Percentiles rank a stretch among this genome's conserved stretches.
These are phyloP conservation scores for Pterocarpus santalinus DNA, from an alignment of 306 rosid species.

Conservation along the genomic window DNA sequence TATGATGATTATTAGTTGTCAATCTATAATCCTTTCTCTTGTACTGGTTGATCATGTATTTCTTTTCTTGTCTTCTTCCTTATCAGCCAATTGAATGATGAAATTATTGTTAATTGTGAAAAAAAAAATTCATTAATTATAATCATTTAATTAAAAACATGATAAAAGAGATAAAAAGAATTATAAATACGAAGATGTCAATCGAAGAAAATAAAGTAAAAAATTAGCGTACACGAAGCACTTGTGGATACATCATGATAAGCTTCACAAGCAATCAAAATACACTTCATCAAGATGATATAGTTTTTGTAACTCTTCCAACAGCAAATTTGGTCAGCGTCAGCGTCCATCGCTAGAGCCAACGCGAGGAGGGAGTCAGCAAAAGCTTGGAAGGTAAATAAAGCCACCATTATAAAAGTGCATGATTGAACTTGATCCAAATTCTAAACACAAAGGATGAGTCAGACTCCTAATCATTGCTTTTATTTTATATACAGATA, in stretches of 20 bases:
- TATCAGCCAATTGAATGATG: too few relatives aligned
- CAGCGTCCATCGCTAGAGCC: not conserved
- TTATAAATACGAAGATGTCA: too few relatives aligned
- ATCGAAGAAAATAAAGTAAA: not conserved
- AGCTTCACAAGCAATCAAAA: not conserved
- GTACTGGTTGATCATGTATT: not conserved
- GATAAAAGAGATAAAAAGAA: too few relatives aligned
- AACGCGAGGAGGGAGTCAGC: not conserved
- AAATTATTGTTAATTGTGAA: too few relatives aligned
- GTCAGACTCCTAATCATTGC: constrained; percentile 9
- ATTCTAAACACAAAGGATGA: not conserved
- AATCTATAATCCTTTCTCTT: not conserved
- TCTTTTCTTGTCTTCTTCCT: too few relatives aligned
- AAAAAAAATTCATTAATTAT: too few relatives aligned
- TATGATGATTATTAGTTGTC: not conserved
- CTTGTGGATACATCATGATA: too few relatives aligned
- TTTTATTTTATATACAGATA: not conserved
- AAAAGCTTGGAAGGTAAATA: not conserved
- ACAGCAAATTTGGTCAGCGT: not conserved
- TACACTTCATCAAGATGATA: not conserved
- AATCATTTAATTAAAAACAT: not conserved
- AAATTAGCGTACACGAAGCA: not conserved
- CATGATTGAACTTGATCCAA: not conserved
- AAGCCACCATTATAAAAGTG: not conserved
- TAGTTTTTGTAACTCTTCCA: not conserved